phyloP scores from a whole-genome alignment of 495 filamentous ascomycete species.

The Penicillium atrosanguineum region DNA sequence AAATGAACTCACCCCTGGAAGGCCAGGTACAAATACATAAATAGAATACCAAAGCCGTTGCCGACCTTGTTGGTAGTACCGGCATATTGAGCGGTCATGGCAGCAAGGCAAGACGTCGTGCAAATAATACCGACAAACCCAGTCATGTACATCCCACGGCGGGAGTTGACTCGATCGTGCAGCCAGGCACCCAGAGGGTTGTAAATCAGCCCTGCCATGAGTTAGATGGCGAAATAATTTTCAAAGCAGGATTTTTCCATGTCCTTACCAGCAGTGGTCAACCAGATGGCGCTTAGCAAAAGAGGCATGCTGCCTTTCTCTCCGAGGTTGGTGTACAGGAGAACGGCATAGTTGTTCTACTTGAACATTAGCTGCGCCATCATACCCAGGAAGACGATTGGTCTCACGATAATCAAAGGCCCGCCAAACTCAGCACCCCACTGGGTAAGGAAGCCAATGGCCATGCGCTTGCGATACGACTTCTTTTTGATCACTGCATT shows the following conservation, averaged over 20 bases:
- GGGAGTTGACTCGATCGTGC: slow-evolving; percentile 45
- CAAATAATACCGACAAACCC: slow-evolving; percentile 38
- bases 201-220: slow-evolving; percentile 33
- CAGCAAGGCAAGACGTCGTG: slow-evolving; percentile 39
- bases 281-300: slow-evolving; percentile 47
- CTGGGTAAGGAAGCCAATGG: slow-evolving; percentile 40
- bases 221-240: slow-evolving; percentile 10
- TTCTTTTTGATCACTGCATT: slow-evolving; percentile 38
- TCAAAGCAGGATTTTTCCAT: not conserved
- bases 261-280: slow-evolving; percentile 39
- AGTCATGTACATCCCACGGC: slow-evolving; percentile 44
- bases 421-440: slow-evolving; percentile 40
- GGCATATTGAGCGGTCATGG: slow-evolving; percentile 40
- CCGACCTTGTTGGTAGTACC: slow-evolving; percentile 46
- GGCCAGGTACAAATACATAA: slow-evolving; percentile 47
- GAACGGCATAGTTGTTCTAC: slow-evolving; percentile 47
- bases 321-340: slow-evolving; percentile 49
- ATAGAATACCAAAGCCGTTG: slow-evolving; percentile 45
- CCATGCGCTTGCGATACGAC: slow-evolving; percentile 43
- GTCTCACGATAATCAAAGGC: slow-evolving; percentile 36
- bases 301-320: slow-evolving; percentile 43
- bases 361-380: slow-evolving; percentile 3
- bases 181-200: slow-evolving; percentile 48
- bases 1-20: slow-evolving; percentile 35
- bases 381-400: not conserved